phyloP scores from a whole-genome alignment of 805 yeast genomes.

The Blastobotrys chiropterorum region DNA sequence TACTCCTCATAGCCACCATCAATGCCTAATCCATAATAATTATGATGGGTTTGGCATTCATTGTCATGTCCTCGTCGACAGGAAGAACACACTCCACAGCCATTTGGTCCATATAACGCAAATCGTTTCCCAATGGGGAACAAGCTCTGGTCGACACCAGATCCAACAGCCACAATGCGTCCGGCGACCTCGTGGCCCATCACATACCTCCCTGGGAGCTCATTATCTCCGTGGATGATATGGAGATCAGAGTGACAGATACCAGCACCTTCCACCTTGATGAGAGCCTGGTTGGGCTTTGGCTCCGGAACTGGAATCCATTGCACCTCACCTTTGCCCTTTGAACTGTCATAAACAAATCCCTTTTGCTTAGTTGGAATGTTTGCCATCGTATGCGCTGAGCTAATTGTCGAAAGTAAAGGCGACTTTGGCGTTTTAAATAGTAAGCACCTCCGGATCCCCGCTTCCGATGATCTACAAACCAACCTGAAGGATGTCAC shows the following conservation, averaged over 20 bases:
- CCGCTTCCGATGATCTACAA: not conserved
- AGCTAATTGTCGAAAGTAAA: not conserved
- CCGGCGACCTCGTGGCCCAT: slow-evolving; percentile 89
- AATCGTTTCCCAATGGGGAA: slow-evolving; percentile 16
- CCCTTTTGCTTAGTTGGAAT: not conserved
- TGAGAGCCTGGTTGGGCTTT: slow-evolving; percentile 63
- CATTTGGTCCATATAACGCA: slow-evolving; percentile 19
- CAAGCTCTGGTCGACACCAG: slow-evolving; percentile 55
- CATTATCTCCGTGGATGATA: slow-evolving; percentile 91
- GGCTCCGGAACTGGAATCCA: slow-evolving; percentile 65
- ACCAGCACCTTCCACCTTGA: slow-evolving; percentile 78
- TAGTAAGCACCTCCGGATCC: not conserved
- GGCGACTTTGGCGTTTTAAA: not conserved
- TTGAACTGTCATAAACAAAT: not conserved
- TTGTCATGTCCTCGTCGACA: slow-evolving; percentile 29
- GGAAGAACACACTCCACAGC: slow-evolving; percentile 26
- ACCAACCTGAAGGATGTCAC: not conserved
- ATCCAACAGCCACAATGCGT: slow-evolving; percentile 65
- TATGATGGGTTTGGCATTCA: slow-evolving; percentile 18
- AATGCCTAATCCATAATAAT: slow-evolving; percentile 23
- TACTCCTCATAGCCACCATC: slow-evolving; percentile 34
- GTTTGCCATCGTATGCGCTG: not conserved
- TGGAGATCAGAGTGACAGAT: slow-evolving; percentile 89
- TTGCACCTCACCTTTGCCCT: not conserved
- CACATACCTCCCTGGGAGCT: slow-evolving; percentile 53